A percentile compares a stretch with the other conserved stretches of the same genome.
Evolutionary conservation across 139 green algal genomes (phyloP).

Genomic region (Diplosphaera chodatii): DNA sequence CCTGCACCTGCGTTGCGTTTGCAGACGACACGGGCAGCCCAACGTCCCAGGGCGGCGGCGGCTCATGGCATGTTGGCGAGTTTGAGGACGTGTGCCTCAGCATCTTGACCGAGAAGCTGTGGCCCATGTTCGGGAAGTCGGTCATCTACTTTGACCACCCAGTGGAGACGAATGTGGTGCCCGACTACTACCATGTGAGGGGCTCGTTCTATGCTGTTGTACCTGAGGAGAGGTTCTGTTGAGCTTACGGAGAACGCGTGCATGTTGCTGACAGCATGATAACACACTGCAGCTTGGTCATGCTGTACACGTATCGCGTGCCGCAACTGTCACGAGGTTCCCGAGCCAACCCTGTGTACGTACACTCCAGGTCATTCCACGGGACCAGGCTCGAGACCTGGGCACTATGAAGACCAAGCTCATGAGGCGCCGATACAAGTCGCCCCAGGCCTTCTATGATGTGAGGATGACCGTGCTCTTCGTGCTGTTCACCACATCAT

Average conservation of each 20-base stretch:
- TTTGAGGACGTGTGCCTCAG: neutral
- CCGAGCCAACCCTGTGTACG: no score
- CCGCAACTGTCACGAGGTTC: no score
- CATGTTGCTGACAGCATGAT: no score
- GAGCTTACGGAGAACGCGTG: no score
- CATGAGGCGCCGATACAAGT: neutral
- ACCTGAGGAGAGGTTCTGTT: no score
- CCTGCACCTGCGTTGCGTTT: no score
- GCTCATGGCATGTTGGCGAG: neutral
- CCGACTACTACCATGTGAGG: neutral
- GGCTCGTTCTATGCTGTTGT: no score
- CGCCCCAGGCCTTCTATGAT: neutral
- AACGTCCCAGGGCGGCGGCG: neutral
- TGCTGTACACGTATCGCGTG: no score
- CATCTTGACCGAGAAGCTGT: neutral
- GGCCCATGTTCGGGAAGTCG: neutral
- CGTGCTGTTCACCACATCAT: no score
- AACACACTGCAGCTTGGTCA: no score
- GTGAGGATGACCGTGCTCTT: no score
- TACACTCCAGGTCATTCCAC: neutral
- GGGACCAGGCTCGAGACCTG: neutral
- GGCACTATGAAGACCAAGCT: neutral
- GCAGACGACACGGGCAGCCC: neutral
- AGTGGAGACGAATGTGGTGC: neutral
- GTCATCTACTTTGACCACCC: conserved; percentile 1